These are phyloP conservation scores for Trametes punicea DNA, from an alignment of 768 basidiomycete species.

Conservation along the genomic window DNA sequence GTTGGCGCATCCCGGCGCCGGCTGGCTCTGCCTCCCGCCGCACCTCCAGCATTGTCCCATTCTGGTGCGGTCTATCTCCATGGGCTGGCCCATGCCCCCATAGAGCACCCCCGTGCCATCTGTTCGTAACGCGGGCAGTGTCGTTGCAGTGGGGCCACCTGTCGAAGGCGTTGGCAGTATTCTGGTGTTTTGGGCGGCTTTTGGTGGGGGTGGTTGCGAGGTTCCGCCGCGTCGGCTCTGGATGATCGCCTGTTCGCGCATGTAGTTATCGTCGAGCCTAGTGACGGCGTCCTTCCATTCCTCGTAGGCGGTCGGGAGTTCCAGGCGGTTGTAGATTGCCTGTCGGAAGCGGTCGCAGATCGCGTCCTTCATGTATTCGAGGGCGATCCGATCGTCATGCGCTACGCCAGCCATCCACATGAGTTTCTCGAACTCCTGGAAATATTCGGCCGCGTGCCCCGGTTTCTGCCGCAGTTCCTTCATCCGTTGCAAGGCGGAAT, in stretches of 20 bases:
- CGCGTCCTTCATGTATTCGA: background rate
- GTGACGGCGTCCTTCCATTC: background rate
- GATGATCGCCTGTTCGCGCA: background rate
- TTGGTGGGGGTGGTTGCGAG: background rate
- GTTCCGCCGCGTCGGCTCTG: background rate
- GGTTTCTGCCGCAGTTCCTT: background rate
- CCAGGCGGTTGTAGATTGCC: background rate
- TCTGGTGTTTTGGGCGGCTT: background rate
- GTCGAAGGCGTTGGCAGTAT: background rate
- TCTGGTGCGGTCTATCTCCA: background rate
- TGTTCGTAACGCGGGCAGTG: background rate
- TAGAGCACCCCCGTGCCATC: background rate
- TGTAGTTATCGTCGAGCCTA: background rate
- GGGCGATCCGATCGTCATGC: background rate
- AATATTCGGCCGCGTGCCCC: background rate
- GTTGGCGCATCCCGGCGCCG: background rate
- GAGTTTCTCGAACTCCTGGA: background rate
- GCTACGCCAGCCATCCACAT: background rate
- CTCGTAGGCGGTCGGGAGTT: background rate
- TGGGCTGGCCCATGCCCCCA: background rate
- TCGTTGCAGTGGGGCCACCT: too few relatives aligned
- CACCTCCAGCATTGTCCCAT: background rate
- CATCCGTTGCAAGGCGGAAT: background rate
- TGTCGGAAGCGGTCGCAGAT: background rate
- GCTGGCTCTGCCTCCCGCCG: background rate